Conservation (phyloP, 768 basidiomycete genomes). For the Tricholomella constricta region DNA sequence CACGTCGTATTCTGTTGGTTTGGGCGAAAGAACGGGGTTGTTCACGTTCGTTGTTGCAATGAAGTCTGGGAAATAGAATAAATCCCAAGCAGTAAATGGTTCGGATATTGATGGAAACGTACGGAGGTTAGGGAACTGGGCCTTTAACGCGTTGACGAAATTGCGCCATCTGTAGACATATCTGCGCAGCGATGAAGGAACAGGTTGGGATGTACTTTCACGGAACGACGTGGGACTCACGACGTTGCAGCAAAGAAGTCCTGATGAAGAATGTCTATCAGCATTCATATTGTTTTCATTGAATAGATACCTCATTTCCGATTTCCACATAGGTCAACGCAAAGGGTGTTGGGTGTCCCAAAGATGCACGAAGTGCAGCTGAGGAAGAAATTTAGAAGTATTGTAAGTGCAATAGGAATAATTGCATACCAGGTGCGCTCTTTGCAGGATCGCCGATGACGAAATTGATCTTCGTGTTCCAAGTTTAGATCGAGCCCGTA, state of each 20-base stretch:
- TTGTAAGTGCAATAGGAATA: not conserved
- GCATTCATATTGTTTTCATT: too few species aligned
- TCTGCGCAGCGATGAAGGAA: constrained; percentile 21
- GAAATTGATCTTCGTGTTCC: constrained; percentile 49
- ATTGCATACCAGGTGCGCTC: constrained; percentile 36
- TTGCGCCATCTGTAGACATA: constrained; percentile 51
- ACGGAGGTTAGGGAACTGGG: constrained; percentile 51
- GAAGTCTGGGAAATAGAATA: constrained; percentile 37
- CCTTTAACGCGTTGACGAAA: constrained; percentile 41
- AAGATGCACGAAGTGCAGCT: constrained; percentile 56
- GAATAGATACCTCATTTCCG: constrained; percentile 69
- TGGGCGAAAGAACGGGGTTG: constrained; percentile 43
- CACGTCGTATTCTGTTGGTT: constrained; percentile 50
- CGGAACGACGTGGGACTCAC: constrained; percentile 8
- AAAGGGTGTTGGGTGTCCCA: constrained; percentile 60
- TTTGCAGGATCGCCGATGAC: constrained; percentile 47
- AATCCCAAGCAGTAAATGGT: too few species aligned
- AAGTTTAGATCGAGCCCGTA: not conserved
- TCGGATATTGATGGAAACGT: too few species aligned
- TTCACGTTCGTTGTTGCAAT: constrained; percentile 48
- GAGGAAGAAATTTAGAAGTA: not conserved
- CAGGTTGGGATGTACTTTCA: not conserved
- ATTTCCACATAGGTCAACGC: constrained; percentile 51
- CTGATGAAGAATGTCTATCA: constrained; percentile 11
- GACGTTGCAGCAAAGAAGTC: constrained; percentile 24